Conservation (phyloP, 2,329 filamentous ascomycete species). For the Aspergillus brasiliensis region DNA sequence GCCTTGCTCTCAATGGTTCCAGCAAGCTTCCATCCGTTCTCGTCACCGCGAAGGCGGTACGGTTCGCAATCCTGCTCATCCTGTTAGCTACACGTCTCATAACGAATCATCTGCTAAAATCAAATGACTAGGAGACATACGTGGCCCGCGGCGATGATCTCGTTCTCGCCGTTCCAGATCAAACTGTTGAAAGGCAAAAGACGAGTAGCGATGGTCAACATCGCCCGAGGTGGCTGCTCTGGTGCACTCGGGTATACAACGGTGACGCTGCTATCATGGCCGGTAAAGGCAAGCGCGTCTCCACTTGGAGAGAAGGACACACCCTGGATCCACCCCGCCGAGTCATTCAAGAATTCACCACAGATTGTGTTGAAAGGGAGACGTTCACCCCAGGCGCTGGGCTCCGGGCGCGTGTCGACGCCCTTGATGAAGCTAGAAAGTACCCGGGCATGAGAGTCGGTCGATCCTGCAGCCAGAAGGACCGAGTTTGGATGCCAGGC, state of each 20-base stretch:
- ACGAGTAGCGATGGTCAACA: slow-evolving; percentile 86
- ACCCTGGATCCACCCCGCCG: slow-evolving; percentile 93
- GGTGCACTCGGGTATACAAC: slow-evolving; percentile 92
- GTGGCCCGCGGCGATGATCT: slow-evolving; percentile 94
- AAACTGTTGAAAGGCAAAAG: slow-evolving; percentile 89
- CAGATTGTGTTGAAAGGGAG: slow-evolving; percentile 98
- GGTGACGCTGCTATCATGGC: slow-evolving; percentile 95
- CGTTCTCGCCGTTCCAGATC: slow-evolving; percentile 86
- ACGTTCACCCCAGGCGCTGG: slow-evolving; percentile 89
- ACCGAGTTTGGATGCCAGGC: slow-evolving; percentile 98
- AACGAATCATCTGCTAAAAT: neutral
- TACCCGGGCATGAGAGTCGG: slow-evolving; percentile 92
- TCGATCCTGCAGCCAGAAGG: slow-evolving; percentile 90
- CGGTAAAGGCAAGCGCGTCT: slow-evolving; percentile 88
- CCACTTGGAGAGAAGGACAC: slow-evolving; percentile 92
- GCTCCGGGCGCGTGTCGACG: slow-evolving; percentile 80
- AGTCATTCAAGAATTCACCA: slow-evolving; percentile 93
- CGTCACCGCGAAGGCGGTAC: slow-evolving; percentile 80
- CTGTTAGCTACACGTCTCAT: slow-evolving; percentile 7
- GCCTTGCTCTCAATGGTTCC: slow-evolving; percentile 79
- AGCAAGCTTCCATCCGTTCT: slow-evolving; percentile 78
- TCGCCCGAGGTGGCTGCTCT: slow-evolving; percentile 86
- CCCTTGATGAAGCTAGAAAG: slow-evolving; percentile 97
- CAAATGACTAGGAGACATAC: slow-evolving; percentile 43
- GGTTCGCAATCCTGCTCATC: slow-evolving; percentile 68